Percentiles rank a stretch among this genome's conserved stretches.
phyloP scores from a whole-genome alignment of 257 asterid species.

The Anisodus acutangulus region DNA sequence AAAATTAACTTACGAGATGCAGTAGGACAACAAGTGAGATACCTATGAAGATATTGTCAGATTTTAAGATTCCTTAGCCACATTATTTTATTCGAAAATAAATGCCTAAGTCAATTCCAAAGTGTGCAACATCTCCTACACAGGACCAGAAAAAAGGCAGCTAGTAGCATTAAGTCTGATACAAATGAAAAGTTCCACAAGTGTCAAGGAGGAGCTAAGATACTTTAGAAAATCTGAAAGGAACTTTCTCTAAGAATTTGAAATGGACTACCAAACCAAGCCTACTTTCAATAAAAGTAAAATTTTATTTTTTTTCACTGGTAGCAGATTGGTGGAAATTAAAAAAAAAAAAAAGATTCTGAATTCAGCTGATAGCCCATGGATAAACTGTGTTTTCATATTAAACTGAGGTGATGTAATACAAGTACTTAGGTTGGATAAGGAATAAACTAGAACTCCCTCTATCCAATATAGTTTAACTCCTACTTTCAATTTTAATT shows the following conservation, averaged over 20 bases:
- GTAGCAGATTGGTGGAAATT: not conserved
- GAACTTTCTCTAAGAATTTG: not conserved
- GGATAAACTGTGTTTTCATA: not conserved
- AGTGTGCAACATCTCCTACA: not conserved
- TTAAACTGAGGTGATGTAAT: not conserved
- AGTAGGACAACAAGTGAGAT: not conserved
- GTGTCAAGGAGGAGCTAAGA: not conserved
- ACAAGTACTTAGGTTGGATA: not conserved
- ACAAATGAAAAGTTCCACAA: not conserved
- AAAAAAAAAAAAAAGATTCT: not conserved
- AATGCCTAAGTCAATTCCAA: not conserved
- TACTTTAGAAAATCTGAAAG: not conserved
- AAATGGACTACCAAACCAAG: not conserved
- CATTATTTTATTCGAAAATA: not conserved
- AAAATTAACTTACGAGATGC: conserved; percentile 10
- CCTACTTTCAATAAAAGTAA: not conserved
- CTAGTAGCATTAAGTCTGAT: not conserved
- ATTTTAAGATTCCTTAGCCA: not conserved
- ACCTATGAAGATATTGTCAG: not conserved
- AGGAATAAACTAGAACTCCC: not conserved
- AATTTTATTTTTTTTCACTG: not conserved
- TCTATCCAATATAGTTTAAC: not conserved
- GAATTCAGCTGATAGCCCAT: not conserved
- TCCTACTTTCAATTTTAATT: not conserved
- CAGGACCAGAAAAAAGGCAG: not conserved